Evolutionary conservation across 2,329 filamentous ascomycete species (phyloP).

Genomic region (Helotiales sp.): DNA sequence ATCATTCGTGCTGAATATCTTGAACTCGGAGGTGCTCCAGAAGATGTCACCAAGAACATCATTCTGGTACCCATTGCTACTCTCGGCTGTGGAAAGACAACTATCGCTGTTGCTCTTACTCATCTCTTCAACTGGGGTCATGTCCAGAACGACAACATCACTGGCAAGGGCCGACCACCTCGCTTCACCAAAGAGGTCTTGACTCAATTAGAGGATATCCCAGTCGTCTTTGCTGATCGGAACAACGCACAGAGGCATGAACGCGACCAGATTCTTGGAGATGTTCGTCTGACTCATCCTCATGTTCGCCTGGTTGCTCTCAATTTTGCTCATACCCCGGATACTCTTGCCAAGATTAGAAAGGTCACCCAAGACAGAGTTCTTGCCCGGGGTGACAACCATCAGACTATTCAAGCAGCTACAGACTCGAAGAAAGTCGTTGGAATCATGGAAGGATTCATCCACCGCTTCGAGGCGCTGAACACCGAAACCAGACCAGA

Average conservation of each 20-base stretch:
- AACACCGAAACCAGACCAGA: constrained; percentile 73
- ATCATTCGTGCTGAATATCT: constrained; percentile 78
- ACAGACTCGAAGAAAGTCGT: constrained; percentile 76
- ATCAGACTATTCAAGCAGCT: constrained; percentile 93
- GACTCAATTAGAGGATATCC: constrained; percentile 64
- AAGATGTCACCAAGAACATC: constrained; percentile 68
- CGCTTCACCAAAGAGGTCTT: constrained; percentile 77
- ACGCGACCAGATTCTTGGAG: constrained; percentile 83
- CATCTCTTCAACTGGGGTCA: constrained; percentile 91
- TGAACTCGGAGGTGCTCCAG: constrained; percentile 52
- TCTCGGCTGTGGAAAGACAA: constrained; percentile 96
- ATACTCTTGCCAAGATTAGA: constrained; percentile 72
- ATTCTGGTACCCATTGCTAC: constrained; percentile 91
- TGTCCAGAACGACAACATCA: constrained; percentile 95
- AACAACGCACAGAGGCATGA: constrained; percentile 94
- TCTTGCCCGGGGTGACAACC: constrained; percentile 86
- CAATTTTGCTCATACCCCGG: constrained; percentile 79
- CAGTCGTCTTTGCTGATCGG: constrained; percentile 86
- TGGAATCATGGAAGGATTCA: constrained; percentile 93
- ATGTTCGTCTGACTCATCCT: constrained; percentile 67
- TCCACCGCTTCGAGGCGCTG: constrained; percentile 81
- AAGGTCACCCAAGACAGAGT: constrained; percentile 79
- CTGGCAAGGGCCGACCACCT: constrained; percentile 75
- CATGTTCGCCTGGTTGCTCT: constrained; percentile 79
- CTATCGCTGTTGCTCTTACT: constrained; percentile 78